Base-by-base conservation (phyloP, 2,329 filamentous ascomycete species). In the Trichoderma citrinoviride region DNA sequence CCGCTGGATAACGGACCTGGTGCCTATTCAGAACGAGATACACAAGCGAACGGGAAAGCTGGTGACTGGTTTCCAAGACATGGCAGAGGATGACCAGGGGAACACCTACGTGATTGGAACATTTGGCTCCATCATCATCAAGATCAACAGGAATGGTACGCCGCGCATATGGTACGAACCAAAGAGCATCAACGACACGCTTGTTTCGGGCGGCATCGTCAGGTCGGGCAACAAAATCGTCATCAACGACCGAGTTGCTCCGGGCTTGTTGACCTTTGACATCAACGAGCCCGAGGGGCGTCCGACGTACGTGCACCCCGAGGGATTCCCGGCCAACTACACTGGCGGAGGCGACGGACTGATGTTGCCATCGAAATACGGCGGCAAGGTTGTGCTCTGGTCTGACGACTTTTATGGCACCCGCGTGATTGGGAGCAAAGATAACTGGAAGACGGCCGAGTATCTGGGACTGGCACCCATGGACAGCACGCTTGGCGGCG, bases 161-260 rank as follows among this genome's bases (percentile, higher is more conserved):
- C 52, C 52, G 23, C 12, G 17, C 15, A 40, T 54, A n/a, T 54
- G 52, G 52, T 54, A 54, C 10, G 19, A 41, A 23, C 52, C 33
- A 25, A 54, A n/a, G 23, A 41, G n/a, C n/a, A 54, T 54, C 19
- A 54, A 54, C 52, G 52, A 54, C 17, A 41, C 52, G 6, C 52
- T 54, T 41, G 19, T 41, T 25, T 54, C 52, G 8, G 52, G 52
- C 7, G 52, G 52, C 14, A 55, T 55, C n/a, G 19, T 55, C 25
- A 19, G 52, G 23, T 41, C 52, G 5, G 52, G 52, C 15, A 8
- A 55, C 15, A 55, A 5, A 5, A 55, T 55, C 41, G 52, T 55
- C 52, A 55, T 55, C 33, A 55, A 55, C 5, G 52, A 55, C 41
- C 33, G 52, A 25, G 52, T 55, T 25, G 52, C 52, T 55, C 52